phyloP scores from a whole-genome alignment of 306 rosid species.

The Lupinus albus region DNA sequence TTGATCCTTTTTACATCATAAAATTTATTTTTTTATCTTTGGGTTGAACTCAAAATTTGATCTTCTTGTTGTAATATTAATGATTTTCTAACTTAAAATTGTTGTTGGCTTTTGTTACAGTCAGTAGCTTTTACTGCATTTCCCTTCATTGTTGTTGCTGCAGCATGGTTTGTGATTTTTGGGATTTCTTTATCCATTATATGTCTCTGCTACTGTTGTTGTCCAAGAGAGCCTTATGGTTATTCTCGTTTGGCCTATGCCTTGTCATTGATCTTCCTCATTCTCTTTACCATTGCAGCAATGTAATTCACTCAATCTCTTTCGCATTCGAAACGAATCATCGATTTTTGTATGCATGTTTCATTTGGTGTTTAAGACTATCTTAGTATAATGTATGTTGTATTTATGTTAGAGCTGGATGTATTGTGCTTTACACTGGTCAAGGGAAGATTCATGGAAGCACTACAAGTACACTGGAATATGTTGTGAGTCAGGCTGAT shows the following conservation, averaged over 20 bases:
- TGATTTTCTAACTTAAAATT: constrained; percentile 36
- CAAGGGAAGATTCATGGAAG: constrained; percentile 55
- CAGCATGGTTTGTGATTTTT: constrained; percentile 76
- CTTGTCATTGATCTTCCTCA: constrained; percentile 51
- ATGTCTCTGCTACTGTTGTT: constrained; percentile 75
- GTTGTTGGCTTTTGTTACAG: constrained; percentile 53
- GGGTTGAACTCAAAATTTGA: not conserved
- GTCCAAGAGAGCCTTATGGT: constrained; percentile 53
- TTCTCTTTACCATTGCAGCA: constrained; percentile 60
- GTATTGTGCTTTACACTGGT: constrained; percentile 63
- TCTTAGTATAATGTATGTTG: constrained; percentile 25
- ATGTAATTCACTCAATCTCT: constrained; percentile 40
- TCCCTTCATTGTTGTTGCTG: constrained; percentile 72
- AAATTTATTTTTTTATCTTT: not conserved
- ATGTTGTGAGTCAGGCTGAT: constrained; percentile 48
- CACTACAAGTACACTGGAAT: constrained; percentile 45
- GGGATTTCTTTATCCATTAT: constrained; percentile 59
- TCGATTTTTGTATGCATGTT: not conserved
- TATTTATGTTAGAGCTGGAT: constrained; percentile 66
- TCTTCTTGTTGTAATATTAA: not conserved
- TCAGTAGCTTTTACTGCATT: constrained; percentile 78
- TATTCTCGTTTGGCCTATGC: constrained; percentile 55
- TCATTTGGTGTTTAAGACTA: constrained; percentile 14
- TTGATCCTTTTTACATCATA: not conserved
- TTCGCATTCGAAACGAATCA: not conserved